Evolutionary conservation across 257 asterid genomes (phyloP).

Genomic region (Scutellaria baicalensis): DNA sequence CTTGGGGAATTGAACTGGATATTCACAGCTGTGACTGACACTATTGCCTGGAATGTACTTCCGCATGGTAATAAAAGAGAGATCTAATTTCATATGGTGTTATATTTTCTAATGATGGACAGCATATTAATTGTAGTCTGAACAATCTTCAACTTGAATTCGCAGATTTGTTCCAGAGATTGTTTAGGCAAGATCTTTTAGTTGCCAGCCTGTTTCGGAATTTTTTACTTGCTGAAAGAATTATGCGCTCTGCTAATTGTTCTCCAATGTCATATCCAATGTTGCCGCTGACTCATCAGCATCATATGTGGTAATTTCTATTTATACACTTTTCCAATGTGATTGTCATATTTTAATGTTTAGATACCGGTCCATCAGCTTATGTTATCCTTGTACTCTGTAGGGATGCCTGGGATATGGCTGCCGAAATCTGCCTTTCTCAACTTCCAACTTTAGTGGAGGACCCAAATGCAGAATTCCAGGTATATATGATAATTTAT

Average conservation of each 20-base stretch:
- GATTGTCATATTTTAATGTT: not conserved
- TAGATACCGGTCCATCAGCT: conserved; percentile 14
- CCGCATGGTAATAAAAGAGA: conserved; percentile 74
- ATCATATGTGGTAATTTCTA: conserved; percentile 86
- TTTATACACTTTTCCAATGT: conserved; percentile 3
- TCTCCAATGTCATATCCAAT: conserved; percentile 88
- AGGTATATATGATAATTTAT: conserved; percentile 35
- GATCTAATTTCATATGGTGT: conserved; percentile 2
- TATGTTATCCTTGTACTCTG: conserved; percentile 14
- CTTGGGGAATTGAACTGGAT: conserved; percentile 99
- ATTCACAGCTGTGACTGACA: conserved; percentile 97
- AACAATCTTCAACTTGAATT: conserved; percentile 19
- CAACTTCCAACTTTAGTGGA: conserved; percentile 88
- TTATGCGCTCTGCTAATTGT: conserved; percentile 99
- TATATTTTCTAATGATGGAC: not conserved
- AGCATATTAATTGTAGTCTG: conserved; percentile 4
- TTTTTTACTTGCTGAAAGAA: conserved; percentile 95
- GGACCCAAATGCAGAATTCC: conserved; percentile 94
- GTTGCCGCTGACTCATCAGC: conserved; percentile 98
- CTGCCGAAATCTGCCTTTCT: conserved; percentile 98
- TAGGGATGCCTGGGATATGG: conserved; percentile 99
- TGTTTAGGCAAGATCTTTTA: conserved; percentile 96
- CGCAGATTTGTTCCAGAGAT: conserved; percentile 88
- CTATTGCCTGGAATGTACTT: conserved; percentile 99
- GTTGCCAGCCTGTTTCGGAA: conserved; percentile 97